Conservation (phyloP, 2,329 filamentous ascomycete species). For the Dactylonectria macrodidyma region DNA sequence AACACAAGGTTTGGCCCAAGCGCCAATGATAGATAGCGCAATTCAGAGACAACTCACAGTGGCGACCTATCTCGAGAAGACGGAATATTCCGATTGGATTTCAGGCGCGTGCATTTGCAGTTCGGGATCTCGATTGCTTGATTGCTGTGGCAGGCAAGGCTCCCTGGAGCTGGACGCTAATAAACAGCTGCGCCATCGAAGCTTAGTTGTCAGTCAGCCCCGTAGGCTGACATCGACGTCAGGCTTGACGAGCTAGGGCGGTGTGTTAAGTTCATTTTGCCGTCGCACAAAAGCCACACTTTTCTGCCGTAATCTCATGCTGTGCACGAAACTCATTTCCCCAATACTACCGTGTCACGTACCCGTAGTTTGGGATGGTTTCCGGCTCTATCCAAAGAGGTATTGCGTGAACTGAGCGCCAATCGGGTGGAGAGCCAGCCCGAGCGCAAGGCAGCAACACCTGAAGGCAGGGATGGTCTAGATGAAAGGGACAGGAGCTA, state of each 20-base stretch:
- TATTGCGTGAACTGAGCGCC: neutral
- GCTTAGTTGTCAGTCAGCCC: neutral
- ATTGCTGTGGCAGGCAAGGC: neutral
- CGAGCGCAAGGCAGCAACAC: slow-evolving; percentile 10
- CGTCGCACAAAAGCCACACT: neutral
- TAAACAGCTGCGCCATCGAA: neutral
- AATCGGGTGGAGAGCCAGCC: neutral
- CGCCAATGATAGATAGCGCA: neutral
- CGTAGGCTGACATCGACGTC: neutral
- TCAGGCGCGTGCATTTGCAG: neutral
- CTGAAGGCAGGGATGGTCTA: neutral
- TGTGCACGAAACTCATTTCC: neutral
- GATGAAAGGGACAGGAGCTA: neutral
- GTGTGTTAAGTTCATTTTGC: neutral
- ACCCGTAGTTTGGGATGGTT: neutral
- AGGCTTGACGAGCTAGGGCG: neutral
- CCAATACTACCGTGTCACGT: neutral
- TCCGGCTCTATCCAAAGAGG: neutral
- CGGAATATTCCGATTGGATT: neutral
- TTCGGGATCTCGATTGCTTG: neutral
- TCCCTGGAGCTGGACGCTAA: neutral
- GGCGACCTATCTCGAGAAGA: neutral
- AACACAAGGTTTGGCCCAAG: neutral
- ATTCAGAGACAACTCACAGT: neutral
- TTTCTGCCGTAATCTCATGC: neutral